Conservation (phyloP, 441 rosid genomes). For the Populus tomentosa region DNA sequence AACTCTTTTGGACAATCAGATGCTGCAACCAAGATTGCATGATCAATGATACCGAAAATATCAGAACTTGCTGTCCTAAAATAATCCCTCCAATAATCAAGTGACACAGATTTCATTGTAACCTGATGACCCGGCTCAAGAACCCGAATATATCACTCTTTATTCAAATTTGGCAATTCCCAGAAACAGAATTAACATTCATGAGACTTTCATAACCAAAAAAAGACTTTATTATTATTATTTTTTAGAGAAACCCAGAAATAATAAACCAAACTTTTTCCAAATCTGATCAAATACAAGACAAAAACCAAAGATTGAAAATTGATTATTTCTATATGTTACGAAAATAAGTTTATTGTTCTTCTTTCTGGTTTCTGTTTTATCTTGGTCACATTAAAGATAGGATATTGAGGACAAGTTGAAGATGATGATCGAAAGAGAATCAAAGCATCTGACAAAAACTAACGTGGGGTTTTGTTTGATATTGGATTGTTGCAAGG, state of each 20-base stretch:
- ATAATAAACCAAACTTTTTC: background rate
- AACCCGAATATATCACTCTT: background rate
- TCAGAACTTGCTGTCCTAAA: conserved; percentile 64
- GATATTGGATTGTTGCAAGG: background rate
- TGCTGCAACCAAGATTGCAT: conserved; percentile 81
- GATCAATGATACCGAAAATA: conserved; percentile 71
- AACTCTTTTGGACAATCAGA: conserved; percentile 77
- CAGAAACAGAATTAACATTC: conserved; percentile 11
- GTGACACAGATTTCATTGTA: conserved; percentile 37
- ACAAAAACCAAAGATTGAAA: background rate
- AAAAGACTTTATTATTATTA: background rate
- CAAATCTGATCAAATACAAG: background rate
- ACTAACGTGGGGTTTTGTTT: background rate
- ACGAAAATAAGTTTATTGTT: background rate
- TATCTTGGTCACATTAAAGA: background rate
- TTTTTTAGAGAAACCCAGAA: background rate
- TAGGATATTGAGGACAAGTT: background rate
- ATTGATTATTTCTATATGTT: background rate
- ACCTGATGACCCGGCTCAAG: conserved; percentile 11
- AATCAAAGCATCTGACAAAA: background rate
- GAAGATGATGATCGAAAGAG: background rate
- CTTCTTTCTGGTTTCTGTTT: background rate
- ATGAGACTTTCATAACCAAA: background rate
- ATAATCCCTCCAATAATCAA: conserved; percentile 78
- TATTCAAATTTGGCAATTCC: conserved; percentile 2